Percentiles rank a stretch among this genome's conserved stretches.
These are phyloP conservation scores for Solanum chacoense DNA, from an alignment of 305 asterid species.

Conservation along the genomic window DNA sequence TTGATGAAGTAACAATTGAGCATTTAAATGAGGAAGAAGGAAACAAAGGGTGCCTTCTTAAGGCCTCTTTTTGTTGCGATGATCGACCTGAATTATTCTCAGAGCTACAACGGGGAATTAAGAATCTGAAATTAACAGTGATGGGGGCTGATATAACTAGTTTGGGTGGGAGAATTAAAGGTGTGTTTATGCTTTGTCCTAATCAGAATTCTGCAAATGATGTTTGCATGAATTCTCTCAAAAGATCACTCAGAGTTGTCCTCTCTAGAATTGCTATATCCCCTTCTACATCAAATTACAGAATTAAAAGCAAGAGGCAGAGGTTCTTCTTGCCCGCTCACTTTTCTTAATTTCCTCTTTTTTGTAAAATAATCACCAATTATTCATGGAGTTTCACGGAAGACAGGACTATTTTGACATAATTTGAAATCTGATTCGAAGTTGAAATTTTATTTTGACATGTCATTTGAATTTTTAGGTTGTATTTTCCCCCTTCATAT, in stretches of 20 bases:
- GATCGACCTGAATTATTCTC: slow-evolving; percentile 56
- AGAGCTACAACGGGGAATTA: slow-evolving; percentile 48
- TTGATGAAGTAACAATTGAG: slow-evolving; percentile 48
- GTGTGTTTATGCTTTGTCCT: slow-evolving; percentile 20
- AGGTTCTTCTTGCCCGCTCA: slow-evolving; percentile 59
- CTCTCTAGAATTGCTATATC: slow-evolving; percentile 44
- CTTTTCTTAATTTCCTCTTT: not conserved
- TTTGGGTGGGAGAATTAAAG: slow-evolving; percentile 65
- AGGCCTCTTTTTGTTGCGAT: slow-evolving; percentile 59
- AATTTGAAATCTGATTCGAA: not conserved
- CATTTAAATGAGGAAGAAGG: not conserved
- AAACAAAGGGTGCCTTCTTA: slow-evolving; percentile 11
- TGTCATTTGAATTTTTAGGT: not conserved
- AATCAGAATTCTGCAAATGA: not conserved
- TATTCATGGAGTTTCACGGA: not conserved
- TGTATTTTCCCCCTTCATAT: too few relatives aligned
- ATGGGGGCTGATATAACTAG: slow-evolving; percentile 45
- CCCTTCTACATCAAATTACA: slow-evolving; percentile 25
- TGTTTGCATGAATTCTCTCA: slow-evolving; percentile 18
- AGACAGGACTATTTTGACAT: not conserved
- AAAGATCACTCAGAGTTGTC: slow-evolving; percentile 36
- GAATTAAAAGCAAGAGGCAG: slow-evolving; percentile 71
- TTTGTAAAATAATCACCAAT: not conserved
- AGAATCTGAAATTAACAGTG: slow-evolving; percentile 28
- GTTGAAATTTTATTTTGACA: not conserved